These are phyloP conservation scores for Spongospora subterranea DNA, from an alignment of 208 protist genomes.

Conservation along the genomic window DNA sequence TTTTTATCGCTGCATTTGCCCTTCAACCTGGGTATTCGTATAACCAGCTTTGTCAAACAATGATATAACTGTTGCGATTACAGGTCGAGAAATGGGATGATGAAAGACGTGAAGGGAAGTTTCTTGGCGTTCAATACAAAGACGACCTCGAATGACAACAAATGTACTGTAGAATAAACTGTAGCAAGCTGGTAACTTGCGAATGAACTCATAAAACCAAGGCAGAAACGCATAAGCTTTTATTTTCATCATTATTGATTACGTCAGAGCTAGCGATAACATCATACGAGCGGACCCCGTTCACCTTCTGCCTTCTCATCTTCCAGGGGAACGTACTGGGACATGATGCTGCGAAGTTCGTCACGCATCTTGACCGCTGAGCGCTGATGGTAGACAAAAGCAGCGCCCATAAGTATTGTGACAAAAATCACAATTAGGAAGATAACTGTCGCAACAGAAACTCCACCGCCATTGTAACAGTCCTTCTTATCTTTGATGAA, in stretches of 20 bases:
- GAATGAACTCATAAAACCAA: too few relatives aligned
- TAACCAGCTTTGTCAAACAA: not conserved
- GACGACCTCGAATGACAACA: constrained; percentile 12
- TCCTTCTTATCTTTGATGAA: not conserved
- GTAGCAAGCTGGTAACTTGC: too few relatives aligned
- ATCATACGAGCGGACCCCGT: too few relatives aligned
- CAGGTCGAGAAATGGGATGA: constrained; percentile 16
- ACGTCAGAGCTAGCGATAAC: too few relatives aligned
- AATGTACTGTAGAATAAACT: too few relatives aligned
- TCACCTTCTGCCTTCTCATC: too few relatives aligned
- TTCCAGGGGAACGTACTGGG: constrained; percentile 40
- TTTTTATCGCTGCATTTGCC: constrained; percentile 19
- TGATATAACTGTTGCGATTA: not conserved
- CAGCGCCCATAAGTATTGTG: not conserved
- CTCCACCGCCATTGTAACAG: not conserved
- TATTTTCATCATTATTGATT: too few relatives aligned
- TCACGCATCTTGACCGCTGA: constrained; percentile 36
- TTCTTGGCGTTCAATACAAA: constrained; percentile 31
- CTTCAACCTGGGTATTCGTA: not conserved
- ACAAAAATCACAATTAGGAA: not conserved
- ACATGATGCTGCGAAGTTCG: constrained; percentile 47
- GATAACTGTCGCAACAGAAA: constrained; percentile 26
- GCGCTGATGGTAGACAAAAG: constrained; percentile 45
- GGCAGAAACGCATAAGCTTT: too few relatives aligned
- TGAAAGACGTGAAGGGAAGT: not conserved